A percentile compares a stretch with the other conserved stretches of the same genome.
phyloP scores from a whole-genome alignment of 1,284 basidiomycete genomes.

The Xerocomus alliaceus region DNA sequence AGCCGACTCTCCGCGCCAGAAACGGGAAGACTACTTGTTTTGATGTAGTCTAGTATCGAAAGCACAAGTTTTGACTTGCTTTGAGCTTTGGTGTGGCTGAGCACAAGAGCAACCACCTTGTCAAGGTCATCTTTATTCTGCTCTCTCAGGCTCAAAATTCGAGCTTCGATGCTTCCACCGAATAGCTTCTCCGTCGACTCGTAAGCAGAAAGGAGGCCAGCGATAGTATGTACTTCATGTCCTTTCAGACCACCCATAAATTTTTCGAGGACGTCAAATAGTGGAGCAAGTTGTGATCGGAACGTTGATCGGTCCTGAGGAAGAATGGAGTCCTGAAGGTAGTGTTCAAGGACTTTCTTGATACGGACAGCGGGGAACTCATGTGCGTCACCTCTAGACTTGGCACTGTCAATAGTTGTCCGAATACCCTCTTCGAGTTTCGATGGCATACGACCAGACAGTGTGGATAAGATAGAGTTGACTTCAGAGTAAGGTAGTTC shows the following conservation, averaged over 20 bases:
- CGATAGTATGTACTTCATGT: constrained; percentile 83
- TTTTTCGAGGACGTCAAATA: constrained; percentile 82
- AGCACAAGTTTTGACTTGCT: constrained; percentile 92
- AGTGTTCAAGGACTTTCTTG: constrained; percentile 86
- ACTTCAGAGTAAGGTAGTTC: constrained; percentile 92
- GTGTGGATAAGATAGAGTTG: constrained; percentile 83
- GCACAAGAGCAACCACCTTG: constrained; percentile 84
- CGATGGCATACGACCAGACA: constrained; percentile 92
- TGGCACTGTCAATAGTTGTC: constrained; percentile 77
- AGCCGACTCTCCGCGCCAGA: constrained; percentile 75
- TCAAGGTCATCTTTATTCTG: constrained; percentile 93
- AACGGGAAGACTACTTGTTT: constrained; percentile 75
- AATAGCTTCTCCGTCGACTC: constrained; percentile 91
- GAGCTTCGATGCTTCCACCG: constrained; percentile 90
- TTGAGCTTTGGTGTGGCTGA: constrained; percentile 95
- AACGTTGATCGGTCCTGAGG: constrained; percentile 82
- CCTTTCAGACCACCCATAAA: constrained; percentile 87
- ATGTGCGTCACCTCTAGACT: constrained; percentile 66
- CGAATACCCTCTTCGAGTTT: constrained; percentile 92
- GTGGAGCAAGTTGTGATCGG: constrained; percentile 71
- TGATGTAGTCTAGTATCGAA: constrained; percentile 87
- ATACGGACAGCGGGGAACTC: constrained; percentile 90
- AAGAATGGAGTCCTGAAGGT: constrained; percentile 82
- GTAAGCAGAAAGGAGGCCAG: constrained; percentile 77
- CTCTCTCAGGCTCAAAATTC: constrained; percentile 89